These are phyloP conservation scores for Didymella sp. DNA, from an alignment of 2,329 filamentous ascomycete genomes.

Conservation along the genomic window DNA sequence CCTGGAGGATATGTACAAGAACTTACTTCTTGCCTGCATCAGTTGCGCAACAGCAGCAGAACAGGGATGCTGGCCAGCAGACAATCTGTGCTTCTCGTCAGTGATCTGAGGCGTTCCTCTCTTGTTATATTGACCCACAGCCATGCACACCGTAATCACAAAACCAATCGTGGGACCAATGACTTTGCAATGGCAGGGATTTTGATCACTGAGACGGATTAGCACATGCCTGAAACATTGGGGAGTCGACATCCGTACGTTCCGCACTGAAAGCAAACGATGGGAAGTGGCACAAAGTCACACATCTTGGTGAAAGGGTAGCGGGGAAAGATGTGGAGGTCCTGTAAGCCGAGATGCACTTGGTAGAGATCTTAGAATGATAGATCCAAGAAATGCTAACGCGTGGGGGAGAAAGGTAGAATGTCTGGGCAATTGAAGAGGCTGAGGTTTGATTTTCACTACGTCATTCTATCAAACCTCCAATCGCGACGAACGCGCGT, in stretches of 20 bases:
- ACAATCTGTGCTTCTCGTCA: constrained; percentile 51
- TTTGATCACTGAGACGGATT: constrained; percentile 56
- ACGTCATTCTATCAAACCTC: constrained; percentile 6
- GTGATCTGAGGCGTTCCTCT: constrained; percentile 5
- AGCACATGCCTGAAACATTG: constrained; percentile 14
- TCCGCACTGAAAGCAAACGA: constrained; percentile 63
- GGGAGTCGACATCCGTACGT: constrained; percentile 36
- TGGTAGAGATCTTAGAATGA: background rate
- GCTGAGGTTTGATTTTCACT: constrained; percentile 11
- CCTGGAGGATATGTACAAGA: background rate
- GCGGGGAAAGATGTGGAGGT: background rate
- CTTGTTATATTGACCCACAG: constrained; percentile 49
- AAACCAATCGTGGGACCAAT: constrained; percentile 64
- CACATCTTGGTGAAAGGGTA: constrained; percentile 19
- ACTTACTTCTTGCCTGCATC: constrained; percentile 62
- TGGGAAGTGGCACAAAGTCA: constrained; percentile 56
- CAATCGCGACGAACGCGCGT: constrained; percentile 11
- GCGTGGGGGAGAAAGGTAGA: background rate
- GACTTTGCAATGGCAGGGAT: constrained; percentile 64
- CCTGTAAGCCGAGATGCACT: background rate
- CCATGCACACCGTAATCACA: constrained; percentile 56
- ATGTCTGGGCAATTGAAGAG: constrained; percentile 6
- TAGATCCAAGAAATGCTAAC: background rate
- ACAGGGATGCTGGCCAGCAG: constrained; percentile 62
- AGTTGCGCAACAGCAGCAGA: constrained; percentile 64